A percentile compares a stretch with the other conserved stretches of the same genome.
Evolutionary conservation across 1,284 basidiomycete species (phyloP).

Genomic region (Ganoderma lucidum): DNA sequence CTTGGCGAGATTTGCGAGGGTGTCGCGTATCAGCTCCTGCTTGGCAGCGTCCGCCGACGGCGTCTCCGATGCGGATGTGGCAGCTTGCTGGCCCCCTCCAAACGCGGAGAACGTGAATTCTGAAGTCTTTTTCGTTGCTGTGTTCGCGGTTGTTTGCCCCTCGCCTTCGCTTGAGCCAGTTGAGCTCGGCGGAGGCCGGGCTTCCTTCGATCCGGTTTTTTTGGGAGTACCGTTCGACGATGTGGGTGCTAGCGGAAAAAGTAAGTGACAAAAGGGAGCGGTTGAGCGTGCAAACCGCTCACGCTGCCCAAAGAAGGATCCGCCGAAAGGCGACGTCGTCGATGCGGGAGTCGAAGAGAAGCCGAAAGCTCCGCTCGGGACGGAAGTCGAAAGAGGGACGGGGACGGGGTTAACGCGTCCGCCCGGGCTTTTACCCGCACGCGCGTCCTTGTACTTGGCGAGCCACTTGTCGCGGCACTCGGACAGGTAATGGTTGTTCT

Average conservation of each 20-base stretch:
- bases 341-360: background rate
- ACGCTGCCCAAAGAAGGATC: background rate
- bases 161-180: background rate
- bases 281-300: background rate
- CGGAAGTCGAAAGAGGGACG: background rate
- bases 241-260: background rate
- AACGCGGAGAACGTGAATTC: background rate
- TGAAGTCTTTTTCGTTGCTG: background rate
- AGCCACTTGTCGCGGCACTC: conserved; percentile 31
- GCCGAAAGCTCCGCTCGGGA: too few species aligned
- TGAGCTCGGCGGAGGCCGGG: background rate
- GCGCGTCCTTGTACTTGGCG: conserved; percentile 32
- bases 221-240: background rate
- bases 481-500: conserved; percentile 44
- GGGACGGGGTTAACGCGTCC: conserved; percentile 16
- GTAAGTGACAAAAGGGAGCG: background rate
- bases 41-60: background rate
- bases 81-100: background rate
- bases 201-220: too few species aligned
- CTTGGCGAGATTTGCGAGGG: conserved; percentile 43
- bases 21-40: conserved; percentile 29
- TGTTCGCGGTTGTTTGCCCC: background rate
- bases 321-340: background rate
- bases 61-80: background rate
- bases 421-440: conserved; percentile 22